These are phyloP conservation scores for Fagus crenata DNA, from an alignment of 306 rosid species.

Conservation along the genomic window DNA sequence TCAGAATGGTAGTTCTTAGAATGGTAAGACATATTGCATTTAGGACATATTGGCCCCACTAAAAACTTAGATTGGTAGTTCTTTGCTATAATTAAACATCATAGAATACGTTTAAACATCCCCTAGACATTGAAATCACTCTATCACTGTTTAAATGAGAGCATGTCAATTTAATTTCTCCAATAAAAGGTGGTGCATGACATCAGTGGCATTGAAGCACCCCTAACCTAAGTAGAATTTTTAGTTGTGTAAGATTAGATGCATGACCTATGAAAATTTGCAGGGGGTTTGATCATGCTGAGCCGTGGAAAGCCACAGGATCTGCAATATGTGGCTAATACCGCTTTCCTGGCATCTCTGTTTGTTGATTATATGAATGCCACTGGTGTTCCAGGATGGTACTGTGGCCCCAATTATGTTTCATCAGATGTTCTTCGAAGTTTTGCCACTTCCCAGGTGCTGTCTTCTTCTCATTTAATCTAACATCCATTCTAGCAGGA, in stretches of 20 bases:
- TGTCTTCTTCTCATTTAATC: neutral
- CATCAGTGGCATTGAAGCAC: too few relatives aligned
- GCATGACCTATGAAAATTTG: constrained; percentile 4
- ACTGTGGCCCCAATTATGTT: constrained; percentile 44
- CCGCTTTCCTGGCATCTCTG: constrained; percentile 66
- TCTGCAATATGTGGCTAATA: constrained; percentile 62
- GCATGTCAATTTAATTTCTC: too few relatives aligned
- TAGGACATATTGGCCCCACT: too few relatives aligned
- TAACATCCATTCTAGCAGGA: neutral
- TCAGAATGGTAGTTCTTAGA: too few relatives aligned
- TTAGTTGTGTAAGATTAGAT: neutral
- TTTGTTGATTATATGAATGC: constrained; percentile 60
- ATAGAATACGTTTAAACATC: too few relatives aligned
- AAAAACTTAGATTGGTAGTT: too few relatives aligned
- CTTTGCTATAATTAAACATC: too few relatives aligned
- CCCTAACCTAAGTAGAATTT: too few relatives aligned
- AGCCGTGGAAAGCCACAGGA: constrained; percentile 46
- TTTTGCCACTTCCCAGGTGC: constrained; percentile 69
- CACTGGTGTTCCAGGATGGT: constrained; percentile 50
- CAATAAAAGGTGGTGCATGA: too few relatives aligned
- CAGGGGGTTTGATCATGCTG: constrained; percentile 61
- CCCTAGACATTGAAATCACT: too few relatives aligned
- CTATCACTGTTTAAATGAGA: too few relatives aligned
- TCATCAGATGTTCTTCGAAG: constrained; percentile 30
- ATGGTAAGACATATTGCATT: too few relatives aligned